A percentile compares a stretch with the other conserved stretches of the same genome.
Conservation (phyloP, 2,329 filamentous ascomycete genomes). For the Nigrospora sphaerica region DNA sequence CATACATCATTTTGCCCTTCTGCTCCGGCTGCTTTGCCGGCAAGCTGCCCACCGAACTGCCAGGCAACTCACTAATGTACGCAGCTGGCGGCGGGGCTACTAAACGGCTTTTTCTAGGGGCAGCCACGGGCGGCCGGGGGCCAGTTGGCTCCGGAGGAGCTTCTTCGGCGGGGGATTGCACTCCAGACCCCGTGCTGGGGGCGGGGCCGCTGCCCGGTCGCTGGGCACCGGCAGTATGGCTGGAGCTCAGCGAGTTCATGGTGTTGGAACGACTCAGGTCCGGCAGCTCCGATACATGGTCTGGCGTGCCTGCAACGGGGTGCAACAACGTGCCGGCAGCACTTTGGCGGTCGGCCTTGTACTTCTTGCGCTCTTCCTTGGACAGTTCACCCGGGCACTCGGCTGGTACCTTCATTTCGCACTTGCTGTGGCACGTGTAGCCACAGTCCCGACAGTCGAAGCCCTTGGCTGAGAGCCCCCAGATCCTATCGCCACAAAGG, state of each 20-base stretch:
- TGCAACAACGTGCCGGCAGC: constrained; percentile 57
- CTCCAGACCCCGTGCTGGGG: constrained; percentile 7
- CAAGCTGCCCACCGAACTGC: constrained; percentile 38
- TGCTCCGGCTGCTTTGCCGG: constrained; percentile 40
- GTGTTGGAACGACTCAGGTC: constrained; percentile 74
- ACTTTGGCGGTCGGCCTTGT: constrained; percentile 80
- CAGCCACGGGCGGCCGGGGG: constrained; percentile 39
- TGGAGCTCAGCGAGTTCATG: constrained; percentile 83
- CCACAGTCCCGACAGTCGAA: constrained; percentile 95
- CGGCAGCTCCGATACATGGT: constrained; percentile 56
- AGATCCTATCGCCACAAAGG: constrained; percentile 91
- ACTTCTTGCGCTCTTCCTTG: constrained; percentile 92
- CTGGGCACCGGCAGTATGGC: constrained; percentile 73
- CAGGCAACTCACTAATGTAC: constrained; percentile 65
- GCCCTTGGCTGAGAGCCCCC: constrained; percentile 93
- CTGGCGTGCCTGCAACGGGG: constrained; percentile 36
- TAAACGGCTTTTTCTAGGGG: constrained; percentile 58
- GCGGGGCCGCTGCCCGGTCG: constrained; percentile 62
- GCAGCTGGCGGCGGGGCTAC: constrained; percentile 80
- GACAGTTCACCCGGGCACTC: constrained; percentile 90
- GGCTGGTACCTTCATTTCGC: constrained; percentile 96
- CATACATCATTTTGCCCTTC: constrained; percentile 82
- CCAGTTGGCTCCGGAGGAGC: constrained; percentile 34
- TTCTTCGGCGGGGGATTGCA: constrained; percentile 45
- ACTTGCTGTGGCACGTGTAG: constrained; percentile 97